phyloP scores from a whole-genome alignment of 1,139 yeast species.

The Pichia sp. region DNA sequence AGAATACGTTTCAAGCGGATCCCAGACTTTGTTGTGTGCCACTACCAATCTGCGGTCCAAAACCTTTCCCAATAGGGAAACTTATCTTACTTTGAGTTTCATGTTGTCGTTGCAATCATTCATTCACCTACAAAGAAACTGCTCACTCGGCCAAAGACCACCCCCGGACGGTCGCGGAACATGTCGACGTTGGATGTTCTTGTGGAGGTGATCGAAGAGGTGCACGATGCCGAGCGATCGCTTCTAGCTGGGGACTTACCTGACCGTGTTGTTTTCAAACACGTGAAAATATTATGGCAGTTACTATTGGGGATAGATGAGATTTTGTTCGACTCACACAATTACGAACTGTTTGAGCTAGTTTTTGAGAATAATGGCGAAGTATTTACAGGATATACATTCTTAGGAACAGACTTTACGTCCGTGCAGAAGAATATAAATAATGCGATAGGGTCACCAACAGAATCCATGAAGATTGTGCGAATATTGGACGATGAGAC shows the following conservation, averaged over 20 bases:
- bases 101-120: too few species aligned
- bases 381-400: conserved; percentile 5
- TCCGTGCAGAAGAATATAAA: neutral
- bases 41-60: too few species aligned
- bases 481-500: conserved; percentile 5
- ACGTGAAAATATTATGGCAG: conserved; percentile 20
- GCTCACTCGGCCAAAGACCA: too few species aligned
- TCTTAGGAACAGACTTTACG: conserved; percentile 4
- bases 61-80: too few species aligned
- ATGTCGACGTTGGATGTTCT: conserved; percentile 10
- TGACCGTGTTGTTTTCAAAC: conserved; percentile 4
- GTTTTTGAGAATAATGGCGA: conserved; percentile 6
- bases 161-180: too few species aligned
- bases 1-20: too few species aligned
- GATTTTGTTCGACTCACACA: conserved; percentile 11
- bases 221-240: conserved; percentile 6
- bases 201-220: conserved; percentile 10
- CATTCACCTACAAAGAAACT: too few species aligned
- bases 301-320: conserved; percentile 20
- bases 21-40: too few species aligned
- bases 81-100: too few species aligned
- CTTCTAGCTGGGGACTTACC: conserved; percentile 8
- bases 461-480: conserved; percentile 6
- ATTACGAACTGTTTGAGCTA: conserved; percentile 16
- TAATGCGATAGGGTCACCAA: conserved; percentile 11